Percentiles rank a stretch among this genome's conserved stretches.
These are phyloP conservation scores for Davidsoniella australis DNA, from an alignment of 2,329 filamentous ascomycete species.

Conservation along the genomic window DNA sequence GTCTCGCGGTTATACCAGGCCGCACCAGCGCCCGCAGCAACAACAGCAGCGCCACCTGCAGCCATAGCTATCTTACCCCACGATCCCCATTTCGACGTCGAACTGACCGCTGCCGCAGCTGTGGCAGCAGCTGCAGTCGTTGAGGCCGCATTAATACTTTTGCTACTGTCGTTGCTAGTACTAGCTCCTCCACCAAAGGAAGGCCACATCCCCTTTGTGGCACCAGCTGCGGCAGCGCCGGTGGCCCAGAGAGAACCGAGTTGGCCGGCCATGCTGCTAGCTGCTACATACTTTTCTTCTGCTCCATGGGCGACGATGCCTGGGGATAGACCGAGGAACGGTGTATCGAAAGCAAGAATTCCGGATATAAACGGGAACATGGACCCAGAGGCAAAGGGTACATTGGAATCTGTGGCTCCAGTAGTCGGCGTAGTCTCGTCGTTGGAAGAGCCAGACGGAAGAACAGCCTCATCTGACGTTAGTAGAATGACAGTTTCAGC, in stretches of 20 bases:
- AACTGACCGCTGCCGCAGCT: slow-evolving; percentile 15
- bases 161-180: slow-evolving; percentile 7
- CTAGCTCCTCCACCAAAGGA: neutral
- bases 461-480: slow-evolving; percentile 36
- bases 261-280: slow-evolving; percentile 49
- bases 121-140: slow-evolving; percentile 20
- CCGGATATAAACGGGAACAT: slow-evolving; percentile 93
- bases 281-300: slow-evolving; percentile 69
- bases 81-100: slow-evolving; percentile 44
- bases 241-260: slow-evolving; percentile 47
- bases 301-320: slow-evolving; percentile 74
- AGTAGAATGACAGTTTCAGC: slow-evolving; percentile 73
- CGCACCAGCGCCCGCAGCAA: slow-evolving; percentile 66
- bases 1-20: slow-evolving; percentile 75
- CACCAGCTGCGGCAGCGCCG: neutral
- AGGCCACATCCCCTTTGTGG: neutral
- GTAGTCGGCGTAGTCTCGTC: slow-evolving; percentile 5
- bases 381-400: slow-evolving; percentile 27
- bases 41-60: slow-evolving; percentile 67
- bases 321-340: slow-evolving; percentile 67
- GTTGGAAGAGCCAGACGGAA: slow-evolving; percentile 25
- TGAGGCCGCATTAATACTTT: slow-evolving; percentile 13
- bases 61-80: slow-evolving; percentile 79
- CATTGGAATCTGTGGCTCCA: slow-evolving; percentile 16
- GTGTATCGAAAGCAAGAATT: slow-evolving; percentile 85